These are phyloP conservation scores for Barnettozyma pratensis DNA, from an alignment of 805 yeast genomes.

Conservation along the genomic window DNA sequence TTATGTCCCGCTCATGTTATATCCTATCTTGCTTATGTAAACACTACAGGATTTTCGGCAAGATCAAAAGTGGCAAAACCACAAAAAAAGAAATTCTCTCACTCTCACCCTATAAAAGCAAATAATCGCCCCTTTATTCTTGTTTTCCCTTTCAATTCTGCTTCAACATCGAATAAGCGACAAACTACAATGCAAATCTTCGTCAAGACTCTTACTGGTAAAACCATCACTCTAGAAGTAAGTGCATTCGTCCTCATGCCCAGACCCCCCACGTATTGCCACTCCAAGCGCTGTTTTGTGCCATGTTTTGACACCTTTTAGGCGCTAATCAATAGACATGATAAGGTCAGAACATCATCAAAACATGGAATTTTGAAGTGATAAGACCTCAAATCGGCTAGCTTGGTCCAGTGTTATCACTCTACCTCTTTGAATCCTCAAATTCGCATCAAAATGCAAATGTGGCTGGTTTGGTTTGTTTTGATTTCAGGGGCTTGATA, in stretches of 20 bases:
- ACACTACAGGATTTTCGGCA: too few relatives aligned
- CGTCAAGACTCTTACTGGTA: slow-evolving; percentile 86
- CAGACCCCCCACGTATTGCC: too few relatives aligned
- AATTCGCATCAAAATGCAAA: too few relatives aligned
- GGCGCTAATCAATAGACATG: not conserved
- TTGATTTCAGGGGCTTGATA: not conserved
- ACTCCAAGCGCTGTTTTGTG: slow-evolving; percentile 1
- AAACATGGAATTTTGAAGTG: not conserved
- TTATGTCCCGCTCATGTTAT: too few relatives aligned
- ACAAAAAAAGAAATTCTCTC: slow-evolving; percentile 5
- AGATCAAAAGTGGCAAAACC: too few relatives aligned
- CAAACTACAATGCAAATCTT: slow-evolving; percentile 71
- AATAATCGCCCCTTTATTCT: slow-evolving; percentile 8
- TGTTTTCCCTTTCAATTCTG: slow-evolving; percentile 3
- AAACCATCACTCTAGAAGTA: slow-evolving; percentile 76
- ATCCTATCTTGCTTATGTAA: too few relatives aligned
- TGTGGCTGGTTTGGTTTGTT: too few relatives aligned
- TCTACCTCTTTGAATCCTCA: too few relatives aligned
- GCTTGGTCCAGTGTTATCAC: not conserved
- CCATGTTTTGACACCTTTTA: slow-evolving; percentile 3
- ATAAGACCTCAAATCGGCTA: not conserved
- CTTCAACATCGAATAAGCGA: slow-evolving; percentile 1
- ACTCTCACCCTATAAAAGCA: not conserved
- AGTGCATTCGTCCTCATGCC: slow-evolving; percentile 11
- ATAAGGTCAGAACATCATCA: not conserved